These are phyloP conservation scores for Fragilariopsis cylindrus DNA, from an alignment of 108 stramenopile genomes.

Conservation along the genomic window DNA sequence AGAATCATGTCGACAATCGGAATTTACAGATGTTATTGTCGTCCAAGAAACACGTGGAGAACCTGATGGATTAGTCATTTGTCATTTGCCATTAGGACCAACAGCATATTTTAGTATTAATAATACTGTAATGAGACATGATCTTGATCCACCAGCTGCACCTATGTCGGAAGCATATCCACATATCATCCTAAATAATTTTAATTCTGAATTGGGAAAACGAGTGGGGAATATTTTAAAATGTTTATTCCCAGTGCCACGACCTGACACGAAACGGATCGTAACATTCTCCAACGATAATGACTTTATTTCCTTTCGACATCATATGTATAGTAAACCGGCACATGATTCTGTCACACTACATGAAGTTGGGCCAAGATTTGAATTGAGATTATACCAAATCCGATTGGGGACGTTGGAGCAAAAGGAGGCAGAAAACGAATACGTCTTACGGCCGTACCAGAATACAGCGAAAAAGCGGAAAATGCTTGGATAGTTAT, in stretches of 20 bases:
- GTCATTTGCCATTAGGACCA: conserved; percentile 97
- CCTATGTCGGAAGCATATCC: conserved; percentile 96
- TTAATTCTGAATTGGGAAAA: conserved; percentile 81
- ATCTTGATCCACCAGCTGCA: conserved; percentile 92
- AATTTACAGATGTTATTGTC: conserved; percentile 97
- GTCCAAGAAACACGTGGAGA: conserved; percentile 99
- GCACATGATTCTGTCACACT: conserved; percentile 83
- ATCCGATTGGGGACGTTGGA: conserved; percentile 94
- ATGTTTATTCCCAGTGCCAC: conserved; percentile 95
- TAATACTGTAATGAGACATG: conserved; percentile 93
- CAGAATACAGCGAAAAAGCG: conserved; percentile 96
- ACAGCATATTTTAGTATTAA: conserved; percentile 94
- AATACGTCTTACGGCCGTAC: conserved; percentile 97
- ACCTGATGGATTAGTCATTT: conserved; percentile 97
- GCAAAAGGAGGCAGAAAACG: conserved; percentile 95
- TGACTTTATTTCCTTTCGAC: conserved; percentile 97
- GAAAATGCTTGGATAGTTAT: conserved; percentile 42
- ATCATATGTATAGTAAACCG: conserved; percentile 94
- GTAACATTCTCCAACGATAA: conserved; percentile 94
- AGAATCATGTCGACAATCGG: conserved; percentile 82
- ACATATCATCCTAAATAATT: conserved; percentile 91
- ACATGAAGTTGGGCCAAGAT: conserved; percentile 97
- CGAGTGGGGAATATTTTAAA: conserved; percentile 93
- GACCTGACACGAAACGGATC: conserved; percentile 86
- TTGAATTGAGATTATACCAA: conserved; percentile 97